Conservation (phyloP, 2,329 filamentous ascomycete genomes). For the Fusarium lyarnte region DNA sequence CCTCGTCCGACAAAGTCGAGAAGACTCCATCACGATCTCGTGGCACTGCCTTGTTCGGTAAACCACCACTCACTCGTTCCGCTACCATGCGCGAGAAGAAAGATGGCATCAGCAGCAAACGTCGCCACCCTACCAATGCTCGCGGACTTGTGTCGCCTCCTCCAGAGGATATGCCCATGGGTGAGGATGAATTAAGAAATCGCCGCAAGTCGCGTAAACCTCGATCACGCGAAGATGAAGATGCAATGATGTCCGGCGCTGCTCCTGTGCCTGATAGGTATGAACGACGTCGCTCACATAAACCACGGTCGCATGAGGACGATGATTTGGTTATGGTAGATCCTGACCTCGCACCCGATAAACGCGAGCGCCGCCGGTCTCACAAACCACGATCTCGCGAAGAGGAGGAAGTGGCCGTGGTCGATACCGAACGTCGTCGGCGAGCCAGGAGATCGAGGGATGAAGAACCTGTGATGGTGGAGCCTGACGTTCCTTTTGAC, state of each 20-base stretch:
- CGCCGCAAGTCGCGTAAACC: constrained; percentile 56
- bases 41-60: constrained; percentile 72
- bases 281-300: constrained; percentile 56
- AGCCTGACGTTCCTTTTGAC: constrained; percentile 47
- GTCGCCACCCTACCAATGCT: constrained; percentile 74
- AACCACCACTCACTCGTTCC: constrained; percentile 73
- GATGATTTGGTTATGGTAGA: constrained; percentile 62
- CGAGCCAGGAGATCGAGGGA: constrained; percentile 49
- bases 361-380: constrained; percentile 51
- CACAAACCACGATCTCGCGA: constrained; percentile 52
- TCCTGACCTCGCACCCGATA: constrained; percentile 47
- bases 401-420: constrained; percentile 60
- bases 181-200: constrained; percentile 59
- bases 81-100: constrained; percentile 75
- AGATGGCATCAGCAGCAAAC: constrained; percentile 63
- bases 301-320: constrained; percentile 42
- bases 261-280: constrained; percentile 47
- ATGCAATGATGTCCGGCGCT: constrained; percentile 59
- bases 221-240: constrained; percentile 48
- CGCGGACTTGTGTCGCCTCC: constrained; percentile 76
- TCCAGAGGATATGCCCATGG: constrained; percentile 73
- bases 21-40: constrained; percentile 64
- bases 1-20: constrained; percentile 74
- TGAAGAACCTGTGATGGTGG: constrained; percentile 53
- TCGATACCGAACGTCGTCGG: constrained; percentile 50